These are phyloP conservation scores for Intubia oerlemansii DNA, from an alignment of 2,329 filamentous ascomycete species.

Conservation along the genomic window DNA sequence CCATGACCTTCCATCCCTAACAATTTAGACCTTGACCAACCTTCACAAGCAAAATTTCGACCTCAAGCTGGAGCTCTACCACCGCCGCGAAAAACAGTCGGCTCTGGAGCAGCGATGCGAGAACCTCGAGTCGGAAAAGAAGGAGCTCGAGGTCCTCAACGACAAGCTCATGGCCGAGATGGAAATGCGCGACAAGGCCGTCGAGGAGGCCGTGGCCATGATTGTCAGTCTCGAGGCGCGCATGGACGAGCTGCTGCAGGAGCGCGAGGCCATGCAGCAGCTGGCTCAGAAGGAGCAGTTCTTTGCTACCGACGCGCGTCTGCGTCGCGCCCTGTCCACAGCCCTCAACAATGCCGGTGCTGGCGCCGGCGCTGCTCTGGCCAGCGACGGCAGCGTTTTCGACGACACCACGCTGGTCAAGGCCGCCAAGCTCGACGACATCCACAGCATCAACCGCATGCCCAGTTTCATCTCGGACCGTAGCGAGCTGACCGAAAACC, in stretches of 20 bases:
- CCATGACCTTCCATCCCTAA: constrained; percentile 47
- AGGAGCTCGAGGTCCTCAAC: constrained; percentile 35
- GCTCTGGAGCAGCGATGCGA: constrained; percentile 24
- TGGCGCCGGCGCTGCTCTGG: not conserved
- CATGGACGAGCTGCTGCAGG: constrained; percentile 29
- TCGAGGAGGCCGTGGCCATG: constrained; percentile 49
- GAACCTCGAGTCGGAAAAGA: constrained; percentile 32
- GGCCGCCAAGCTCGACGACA: constrained; percentile 14
- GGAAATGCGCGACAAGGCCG: constrained; percentile 46
- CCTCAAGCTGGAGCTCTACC: constrained; percentile 50
- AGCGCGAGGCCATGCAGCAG: constrained; percentile 30
- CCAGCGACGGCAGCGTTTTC: not conserved
- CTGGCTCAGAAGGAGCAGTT: constrained; percentile 20
- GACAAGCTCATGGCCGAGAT: constrained; percentile 36
- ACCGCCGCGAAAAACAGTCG: constrained; percentile 42
- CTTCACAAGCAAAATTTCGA: constrained; percentile 61
- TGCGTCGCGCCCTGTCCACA: constrained; percentile 7
- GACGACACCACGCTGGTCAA: constrained; percentile 9
- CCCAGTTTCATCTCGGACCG: constrained; percentile 42
- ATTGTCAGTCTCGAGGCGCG: constrained; percentile 44
- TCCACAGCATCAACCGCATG: constrained; percentile 29
- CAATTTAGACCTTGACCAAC: constrained; percentile 36
- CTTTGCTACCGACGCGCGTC: constrained; percentile 12
- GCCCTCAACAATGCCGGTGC: constrained; percentile 3
- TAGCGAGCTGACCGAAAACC: constrained; percentile 35